Base-by-base conservation (phyloP, 495 filamentous ascomycete genomes). In the Hypomontagnella monticulosa region DNA sequence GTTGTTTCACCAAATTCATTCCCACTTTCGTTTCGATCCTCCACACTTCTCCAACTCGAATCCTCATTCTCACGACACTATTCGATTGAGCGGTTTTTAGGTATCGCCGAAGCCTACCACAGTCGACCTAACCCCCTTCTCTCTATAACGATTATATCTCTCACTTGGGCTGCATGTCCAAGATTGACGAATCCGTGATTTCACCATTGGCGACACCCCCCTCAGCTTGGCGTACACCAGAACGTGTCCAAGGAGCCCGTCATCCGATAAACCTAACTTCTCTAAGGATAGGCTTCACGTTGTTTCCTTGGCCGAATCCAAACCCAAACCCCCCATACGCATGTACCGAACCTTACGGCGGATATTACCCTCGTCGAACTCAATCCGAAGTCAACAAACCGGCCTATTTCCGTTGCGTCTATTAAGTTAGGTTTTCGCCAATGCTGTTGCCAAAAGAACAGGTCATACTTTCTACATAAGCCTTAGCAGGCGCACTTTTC, bases 1-100 rank as follows among this genome's bases (percentile, higher is more conserved):
- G 18, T 47, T 53, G 54, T 46, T 52, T 47, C 40, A 57, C 47
- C 32, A 46, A 12, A 44, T 19, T 52, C 16, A 32, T 64, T 58
- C 30, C 61, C 23, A 43, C 56, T 30, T 51, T 44, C 46, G 46
- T 60, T 60, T 60, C 47, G 11, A 43, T 5, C 9, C 15, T 50
- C 38, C 16, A 46, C 36, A 46, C 36, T 52, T 57, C 18, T 57
- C 38, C 43, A 53, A 37, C 37, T 36, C 32, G 11, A 11, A n/a
- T 18, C 16, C 42, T 8, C 12, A 63, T 15, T 53, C 20, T 62
- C 20, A 54, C 56, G 18, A 37, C 16, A 54, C 56, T 9, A 27
- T 12, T 50, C 53, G 38, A 57, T 64, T 64, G 46, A 47, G 52
- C 40, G 30, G 20, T 47, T 58, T 63, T 40, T 44, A 58, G 12